These are phyloP conservation scores for Fraxinus pennsylvanica DNA, from an alignment of 257 asterid species.

Conservation along the genomic window DNA sequence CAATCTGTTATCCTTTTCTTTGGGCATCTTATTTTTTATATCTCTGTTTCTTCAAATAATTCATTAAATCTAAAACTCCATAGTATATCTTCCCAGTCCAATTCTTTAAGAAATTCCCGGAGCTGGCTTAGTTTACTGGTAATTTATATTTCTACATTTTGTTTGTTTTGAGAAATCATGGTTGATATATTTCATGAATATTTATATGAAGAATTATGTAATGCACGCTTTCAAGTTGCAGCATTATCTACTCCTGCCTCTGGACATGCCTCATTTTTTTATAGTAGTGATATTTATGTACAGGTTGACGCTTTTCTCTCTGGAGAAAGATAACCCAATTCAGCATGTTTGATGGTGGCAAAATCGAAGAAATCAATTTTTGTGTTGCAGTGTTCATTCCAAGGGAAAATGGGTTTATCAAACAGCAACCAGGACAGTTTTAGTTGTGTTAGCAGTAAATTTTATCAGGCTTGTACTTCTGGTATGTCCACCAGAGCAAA, in stretches of 20 bases:
- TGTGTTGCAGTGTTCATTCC: neutral
- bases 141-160: neutral
- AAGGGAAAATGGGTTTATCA: neutral
- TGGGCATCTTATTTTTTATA: neutral
- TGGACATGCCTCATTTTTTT: slow-evolving; percentile 29
- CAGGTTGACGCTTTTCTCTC: slow-evolving; percentile 47
- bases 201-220: slow-evolving; percentile 28
- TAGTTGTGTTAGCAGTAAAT: neutral
- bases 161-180: neutral
- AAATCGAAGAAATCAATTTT: slow-evolving; percentile 1
- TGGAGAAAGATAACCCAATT: slow-evolving; percentile 31
- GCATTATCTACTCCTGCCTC: slow-evolving; percentile 50
- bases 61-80: too few species aligned
- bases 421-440: neutral
- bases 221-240: slow-evolving; percentile 41
- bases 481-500: slow-evolving; percentile 9
- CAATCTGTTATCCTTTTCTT: neutral
- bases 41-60: too few species aligned
- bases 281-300: slow-evolving; percentile 44
- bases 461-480: slow-evolving; percentile 5
- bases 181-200: neutral
- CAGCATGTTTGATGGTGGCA: slow-evolving; percentile 11
- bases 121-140: neutral
- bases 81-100: too few species aligned
- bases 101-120: too few species aligned